Evolutionary conservation across 345 rosid genomes (phyloP), one percentile per base, ranked within the genome.

Genomic region (Anacardium occidentale): DNA sequence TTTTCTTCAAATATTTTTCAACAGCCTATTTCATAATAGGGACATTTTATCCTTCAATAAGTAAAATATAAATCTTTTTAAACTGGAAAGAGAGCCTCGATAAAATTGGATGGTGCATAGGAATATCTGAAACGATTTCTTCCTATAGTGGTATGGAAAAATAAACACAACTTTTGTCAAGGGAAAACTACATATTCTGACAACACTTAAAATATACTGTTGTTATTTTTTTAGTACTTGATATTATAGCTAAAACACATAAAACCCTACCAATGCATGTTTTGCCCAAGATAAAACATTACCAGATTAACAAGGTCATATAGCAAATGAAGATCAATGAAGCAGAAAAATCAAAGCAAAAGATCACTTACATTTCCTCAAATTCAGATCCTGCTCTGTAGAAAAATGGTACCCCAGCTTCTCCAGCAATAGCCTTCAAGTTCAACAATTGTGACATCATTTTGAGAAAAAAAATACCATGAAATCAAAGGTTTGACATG

Each of bases 341-440:
- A 68, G 56, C 24, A 73, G 25, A 45, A 21, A 15, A 48, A 50
- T 37, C 7, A 37, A 26, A 64, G 40, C 4, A 50, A 59, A 71
- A 76, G 50, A 57, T 65, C 57, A 72, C 98, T 88, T 82, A 92
- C 99, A 92, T 96, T 85, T 96, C 98, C 89, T 96, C 99, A 85
- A 96, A 96, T 85, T 92, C 99, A 75, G 99, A 96, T 62, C 99
- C 99, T 59, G 99, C 96, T 81, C 99, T 86, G 58, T 95, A 95
- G 85, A 95, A 95, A 82, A 95, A 92, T 45, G 99, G 98, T 44
- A 92, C 99, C 42, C 99, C 99, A 62, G 99, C 99, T 87, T 96
- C 99, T 80, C 99, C 99, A 79, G 99, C 98, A 84, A 92, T 96
- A 47, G 99, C 99, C 99, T 96, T 81, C 48, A 64, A 78, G 47